Evolutionary conservation across 495 filamentous ascomycete species (phyloP), one percentile per base, ranked within the genome.

Genomic region (Lophium mytilinum): DNA sequence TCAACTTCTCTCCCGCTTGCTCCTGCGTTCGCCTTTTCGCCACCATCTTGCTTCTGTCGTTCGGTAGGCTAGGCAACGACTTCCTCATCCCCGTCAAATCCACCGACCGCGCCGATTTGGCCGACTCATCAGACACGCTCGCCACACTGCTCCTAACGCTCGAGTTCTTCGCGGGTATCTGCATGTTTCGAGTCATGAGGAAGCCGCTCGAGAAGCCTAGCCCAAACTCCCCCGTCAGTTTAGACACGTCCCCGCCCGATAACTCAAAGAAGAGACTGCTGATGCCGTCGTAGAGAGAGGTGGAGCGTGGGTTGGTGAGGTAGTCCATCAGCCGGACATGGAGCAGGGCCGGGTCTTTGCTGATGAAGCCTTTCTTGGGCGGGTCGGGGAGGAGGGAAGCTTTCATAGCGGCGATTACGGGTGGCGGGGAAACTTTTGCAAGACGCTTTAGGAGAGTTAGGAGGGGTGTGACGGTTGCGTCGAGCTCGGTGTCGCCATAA

Each of bases 131-230:
- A 30, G 24, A 30, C 41, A 45, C 5, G 47, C 47, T 50, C 7
- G 21, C n/a, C 9, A 33, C 30, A 24, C 15, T 19, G 1, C 17
- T 21, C 7, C 21, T 18, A 5, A 36, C 21, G 9, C 21, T 33
- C 47, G 21, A 36, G n/a, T 50, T 50, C 21, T 30, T 36, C n/a
- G 30, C 9, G 7, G 21, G 21, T 9, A 15, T 30, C 33, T 52
- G 53, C 34, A 56, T 52, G 35, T 56, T 56, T 9, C 45, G 41
- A 2, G 37, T 56, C 53, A 39, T 37, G 9, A 56, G 24, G 45
- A 49, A 56, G 1, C 53, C 53, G 8, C 46, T 21, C 4, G 53
- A 41, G 11, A 45, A 50, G 17, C 53, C 53, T 14, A 45, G 21
- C 11, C 46, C 53, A 37, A 56, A 41, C 11, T 56, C 41, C 14